These are phyloP conservation scores for Funneliformis geosporum DNA, from an alignment of 192 early-diverging fungal genomes.

Conservation along the genomic window DNA sequence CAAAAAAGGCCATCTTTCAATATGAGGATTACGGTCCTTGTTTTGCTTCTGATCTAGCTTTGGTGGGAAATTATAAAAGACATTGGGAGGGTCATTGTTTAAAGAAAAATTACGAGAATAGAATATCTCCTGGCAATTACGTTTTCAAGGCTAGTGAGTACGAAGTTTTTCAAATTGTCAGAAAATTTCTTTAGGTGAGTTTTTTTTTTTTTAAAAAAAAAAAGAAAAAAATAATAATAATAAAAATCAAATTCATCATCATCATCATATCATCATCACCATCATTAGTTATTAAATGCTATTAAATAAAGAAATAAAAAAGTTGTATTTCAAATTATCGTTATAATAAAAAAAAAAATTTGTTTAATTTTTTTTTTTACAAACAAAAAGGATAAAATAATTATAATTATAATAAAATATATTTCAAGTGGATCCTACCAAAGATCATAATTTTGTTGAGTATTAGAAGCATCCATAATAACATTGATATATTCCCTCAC, in stretches of 20 bases:
- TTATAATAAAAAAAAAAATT: no score
- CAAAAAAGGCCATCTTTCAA: constrained; percentile 2
- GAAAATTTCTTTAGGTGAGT: background rate
- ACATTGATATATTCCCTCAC: background rate
- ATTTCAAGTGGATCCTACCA: background rate
- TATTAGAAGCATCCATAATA: background rate
- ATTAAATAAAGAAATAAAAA: no score
- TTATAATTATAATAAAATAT: no score
- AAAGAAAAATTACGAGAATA: background rate
- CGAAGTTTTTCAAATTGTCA: constrained; percentile 21
- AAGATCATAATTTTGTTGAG: background rate
- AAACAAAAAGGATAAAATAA: no score
- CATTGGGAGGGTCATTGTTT: background rate
- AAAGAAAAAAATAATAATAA: no score
- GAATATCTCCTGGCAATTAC: background rate
- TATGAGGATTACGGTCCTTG: background rate
- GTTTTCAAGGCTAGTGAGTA: background rate
- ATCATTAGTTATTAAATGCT: no score
- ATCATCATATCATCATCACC: no score
- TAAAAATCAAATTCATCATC: no score
- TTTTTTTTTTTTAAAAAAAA: no score
- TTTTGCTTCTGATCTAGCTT: background rate
- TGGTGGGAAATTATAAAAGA: background rate
- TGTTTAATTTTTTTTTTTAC: no score
- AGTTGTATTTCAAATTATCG: no score